Evolutionary conservation across 192 early-diverging fungal species (phyloP), one percentile per base, ranked within the genome.

Genomic region (Backusella mclennaniae): DNA sequence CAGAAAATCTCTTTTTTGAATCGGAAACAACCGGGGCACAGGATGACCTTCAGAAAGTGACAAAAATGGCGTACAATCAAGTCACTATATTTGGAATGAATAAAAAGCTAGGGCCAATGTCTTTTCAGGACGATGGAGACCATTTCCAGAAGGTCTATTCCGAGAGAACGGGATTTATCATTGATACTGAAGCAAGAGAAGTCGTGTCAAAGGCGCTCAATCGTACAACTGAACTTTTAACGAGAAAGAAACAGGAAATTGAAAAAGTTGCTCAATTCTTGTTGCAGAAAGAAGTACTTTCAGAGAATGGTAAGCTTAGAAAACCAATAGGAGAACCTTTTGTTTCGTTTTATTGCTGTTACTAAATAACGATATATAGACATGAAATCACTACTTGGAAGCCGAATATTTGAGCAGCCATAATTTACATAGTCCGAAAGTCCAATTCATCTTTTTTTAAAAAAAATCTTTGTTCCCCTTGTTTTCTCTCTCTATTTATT

Each of bases 31-130:
- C 96, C 5, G 98, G 98, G 29, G 98, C 98, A 3, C 92, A 91
- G 15, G 97, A 99, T 79, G 98, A 99, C 86, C 83, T 99, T 77
- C 91, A 98, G 78, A 97, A 97, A 81, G 96, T 99, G n/a, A 98
- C 96, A 12, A 94, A 93, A 82, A 92, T 95, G 90, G 98, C 98
- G 11, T 99, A 99, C 81, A 94, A 94, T 6, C 95, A 96, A 84
- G 91, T 99, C 19, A 88, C 94, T 52, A 90, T 89, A 46, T 99
- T 96, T 81, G 98, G 98, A 21, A 99, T 99, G 98, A 96, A 93
- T 82, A 75, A 85, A 39, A 85, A 84, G 23, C 79, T 99, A 6
- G 98, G 98, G 15, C 93, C 96, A 69, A 78, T 99, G 67, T 94
- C 92, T 12, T 99, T 91, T 73, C 85, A 89, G 0, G 87, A 90